phyloP scores from a whole-genome alignment of 1,284 basidiomycete genomes.

The Heterobasidion occidentale region DNA sequence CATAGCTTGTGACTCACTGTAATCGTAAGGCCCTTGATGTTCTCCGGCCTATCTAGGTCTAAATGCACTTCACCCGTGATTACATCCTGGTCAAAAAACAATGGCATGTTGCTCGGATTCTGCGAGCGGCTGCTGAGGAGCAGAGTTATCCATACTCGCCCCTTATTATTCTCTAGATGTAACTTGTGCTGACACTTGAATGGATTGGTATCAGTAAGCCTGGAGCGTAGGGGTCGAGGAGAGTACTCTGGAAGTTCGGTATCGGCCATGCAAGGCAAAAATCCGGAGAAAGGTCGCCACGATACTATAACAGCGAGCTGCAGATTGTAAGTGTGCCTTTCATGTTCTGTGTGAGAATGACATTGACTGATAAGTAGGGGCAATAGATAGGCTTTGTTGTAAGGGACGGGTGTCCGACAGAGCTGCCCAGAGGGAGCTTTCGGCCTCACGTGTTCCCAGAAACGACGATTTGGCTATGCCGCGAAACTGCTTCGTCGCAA shows the following conservation, averaged over 20 bases:
- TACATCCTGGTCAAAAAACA: slow-evolving; percentile 21
- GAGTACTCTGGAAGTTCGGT: background rate
- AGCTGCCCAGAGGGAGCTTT: no score
- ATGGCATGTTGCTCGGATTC: slow-evolving; percentile 18
- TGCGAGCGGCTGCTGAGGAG: slow-evolving; percentile 21
- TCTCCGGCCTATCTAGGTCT: slow-evolving; percentile 21
- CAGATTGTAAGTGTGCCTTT: no score
- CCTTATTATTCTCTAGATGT: slow-evolving; percentile 33
- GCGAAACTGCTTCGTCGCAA: no score
- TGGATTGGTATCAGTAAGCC: background rate
- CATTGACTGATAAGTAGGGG: no score
- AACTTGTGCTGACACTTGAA: slow-evolving; percentile 21
- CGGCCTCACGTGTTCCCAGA: no score
- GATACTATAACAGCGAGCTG: no score
- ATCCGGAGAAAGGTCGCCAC: no score
- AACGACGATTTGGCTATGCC: no score
- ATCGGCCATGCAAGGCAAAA: background rate
- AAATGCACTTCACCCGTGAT: slow-evolving; percentile 22
- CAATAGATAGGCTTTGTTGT: no score
- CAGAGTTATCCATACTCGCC: slow-evolving; percentile 23
- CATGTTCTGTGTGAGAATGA: no score
- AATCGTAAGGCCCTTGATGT: slow-evolving; percentile 20
- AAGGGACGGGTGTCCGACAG: no score
- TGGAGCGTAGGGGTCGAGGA: background rate
- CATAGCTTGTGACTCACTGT: slow-evolving; percentile 16